These are phyloP conservation scores for Hansenula lynferdii DNA, from an alignment of 1,139 yeast species.

Conservation along the genomic window DNA sequence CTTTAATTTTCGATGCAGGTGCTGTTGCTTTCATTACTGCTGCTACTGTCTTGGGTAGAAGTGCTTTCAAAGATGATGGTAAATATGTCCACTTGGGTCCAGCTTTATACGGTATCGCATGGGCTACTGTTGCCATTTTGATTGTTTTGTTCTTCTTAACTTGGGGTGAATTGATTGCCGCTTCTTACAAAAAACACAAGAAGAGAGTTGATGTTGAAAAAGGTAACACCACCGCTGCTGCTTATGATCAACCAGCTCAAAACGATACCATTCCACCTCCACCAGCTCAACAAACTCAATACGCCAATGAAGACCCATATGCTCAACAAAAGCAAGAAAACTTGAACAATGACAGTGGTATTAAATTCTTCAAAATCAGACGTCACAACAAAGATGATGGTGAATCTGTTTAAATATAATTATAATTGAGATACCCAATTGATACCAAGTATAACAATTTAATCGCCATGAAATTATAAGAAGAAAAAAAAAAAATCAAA, in stretches of 20 bases:
- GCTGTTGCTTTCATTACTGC: conserved; percentile 68
- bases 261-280: conserved; percentile 10
- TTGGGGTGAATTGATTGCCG: conserved; percentile 47
- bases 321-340: conserved; percentile 24
- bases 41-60: conserved; percentile 56
- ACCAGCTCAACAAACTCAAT: conserved; percentile 12
- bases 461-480: too few relatives aligned
- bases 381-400: conserved; percentile 52
- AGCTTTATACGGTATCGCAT: conserved; percentile 53
- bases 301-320: conserved; percentile 20
- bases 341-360: conserved; percentile 48
- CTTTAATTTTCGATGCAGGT: conserved; percentile 49
- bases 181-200: conserved; percentile 27
- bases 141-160: conserved; percentile 49
- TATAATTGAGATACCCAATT: conserved; percentile 6
- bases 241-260: conserved; percentile 9
- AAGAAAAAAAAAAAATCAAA: too few relatives aligned
- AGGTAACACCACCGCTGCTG: conserved; percentile 13
- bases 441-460: too few relatives aligned
- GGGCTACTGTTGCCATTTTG: conserved; percentile 62
- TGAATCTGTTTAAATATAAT: conserved; percentile 52
- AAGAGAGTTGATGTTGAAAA: conserved; percentile 20
- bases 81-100: conserved; percentile 48
- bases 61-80: conserved; percentile 49
- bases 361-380: conserved; percentile 73